A percentile compares a stretch with the other conserved stretches of the same genome.
Conservation (phyloP, 768 basidiomycete genomes). For the Auriscalpium microsporum region DNA sequence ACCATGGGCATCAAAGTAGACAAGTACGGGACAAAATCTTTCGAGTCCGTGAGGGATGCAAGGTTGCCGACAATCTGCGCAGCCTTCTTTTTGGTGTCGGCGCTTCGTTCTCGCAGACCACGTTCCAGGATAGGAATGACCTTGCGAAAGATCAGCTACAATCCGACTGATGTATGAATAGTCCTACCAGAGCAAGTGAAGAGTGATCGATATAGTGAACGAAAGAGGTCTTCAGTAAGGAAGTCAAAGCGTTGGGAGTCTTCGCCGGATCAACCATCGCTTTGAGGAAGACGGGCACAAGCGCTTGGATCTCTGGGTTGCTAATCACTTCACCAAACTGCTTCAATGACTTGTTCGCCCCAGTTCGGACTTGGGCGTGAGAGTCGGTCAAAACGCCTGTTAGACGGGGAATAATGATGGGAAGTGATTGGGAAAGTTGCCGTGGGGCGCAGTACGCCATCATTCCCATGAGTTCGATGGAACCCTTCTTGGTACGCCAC, state of each 20-base stretch:
- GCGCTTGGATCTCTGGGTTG: conserved; percentile 91
- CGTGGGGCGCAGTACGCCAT: conserved; percentile 98
- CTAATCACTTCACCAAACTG: conserved; percentile 97
- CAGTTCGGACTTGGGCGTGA: conserved; percentile 87
- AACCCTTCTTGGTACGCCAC: conserved; percentile 96
- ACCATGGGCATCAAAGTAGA: conserved; percentile 82
- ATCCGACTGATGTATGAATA: not conserved
- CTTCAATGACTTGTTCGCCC: conserved; percentile 93
- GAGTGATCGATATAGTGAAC: conserved; percentile 98
- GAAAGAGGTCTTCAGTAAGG: conserved; percentile 89
- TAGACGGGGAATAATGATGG: conserved; percentile 93
- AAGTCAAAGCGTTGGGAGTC: conserved; percentile 76
- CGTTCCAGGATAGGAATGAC: conserved; percentile 93
- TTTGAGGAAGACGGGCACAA: conserved; percentile 85
- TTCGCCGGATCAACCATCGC: conserved; percentile 93
- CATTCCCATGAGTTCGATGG: conserved; percentile 92
- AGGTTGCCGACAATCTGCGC: conserved; percentile 98
- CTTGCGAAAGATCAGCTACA: conserved; percentile 28
- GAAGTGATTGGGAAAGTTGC: conserved; percentile 89
- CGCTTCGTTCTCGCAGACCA: conserved; percentile 83
- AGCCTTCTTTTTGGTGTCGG: conserved; percentile 92
- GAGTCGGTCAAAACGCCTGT: conserved; percentile 95
- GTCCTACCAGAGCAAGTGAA: conserved; percentile 78
- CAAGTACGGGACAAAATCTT: conserved; percentile 95
- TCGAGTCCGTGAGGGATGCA: conserved; percentile 78